These are phyloP conservation scores for Microascus cirrosus DNA, from an alignment of 2,329 filamentous ascomycete genomes.

Conservation along the genomic window DNA sequence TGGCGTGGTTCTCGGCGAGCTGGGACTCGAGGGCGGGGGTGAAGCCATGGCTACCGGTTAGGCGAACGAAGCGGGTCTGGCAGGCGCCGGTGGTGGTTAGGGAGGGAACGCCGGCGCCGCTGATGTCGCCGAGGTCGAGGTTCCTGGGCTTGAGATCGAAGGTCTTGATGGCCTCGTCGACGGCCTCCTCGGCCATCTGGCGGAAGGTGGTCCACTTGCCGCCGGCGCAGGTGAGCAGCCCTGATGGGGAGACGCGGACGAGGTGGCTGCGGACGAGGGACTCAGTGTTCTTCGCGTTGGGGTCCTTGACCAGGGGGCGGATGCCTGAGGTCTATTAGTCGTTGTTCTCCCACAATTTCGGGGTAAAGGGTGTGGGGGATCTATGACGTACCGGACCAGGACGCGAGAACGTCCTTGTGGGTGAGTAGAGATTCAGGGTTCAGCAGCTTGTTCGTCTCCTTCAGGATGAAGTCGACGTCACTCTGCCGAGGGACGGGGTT, in stretches of 20 bases:
- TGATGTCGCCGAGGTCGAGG: slow-evolving; percentile 49
- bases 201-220: slow-evolving; percentile 87
- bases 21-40: slow-evolving; percentile 21
- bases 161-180: slow-evolving; percentile 62
- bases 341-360: neutral
- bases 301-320: slow-evolving; percentile 69
- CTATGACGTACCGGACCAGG: slow-evolving; percentile 57
- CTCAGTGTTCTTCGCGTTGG: slow-evolving; percentile 71
- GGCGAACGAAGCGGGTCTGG: slow-evolving; percentile 61
- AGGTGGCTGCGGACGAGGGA: slow-evolving; percentile 76
- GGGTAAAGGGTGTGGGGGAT: neutral
- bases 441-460: slow-evolving; percentile 66
- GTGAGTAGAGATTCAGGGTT: slow-evolving; percentile 65
- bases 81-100: slow-evolving; percentile 55
- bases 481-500: slow-evolving; percentile 65
- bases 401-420: slow-evolving; percentile 64
- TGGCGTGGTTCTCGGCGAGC: slow-evolving; percentile 21
- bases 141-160: slow-evolving; percentile 48
- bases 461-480: slow-evolving; percentile 74
- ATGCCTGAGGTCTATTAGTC: slow-evolving; percentile 32
- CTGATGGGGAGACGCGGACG: slow-evolving; percentile 62
- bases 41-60: slow-evolving; percentile 68
- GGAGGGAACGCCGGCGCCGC: slow-evolving; percentile 41
- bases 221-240: slow-evolving; percentile 69
- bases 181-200: slow-evolving; percentile 78